Percentiles rank a stretch among this genome's conserved stretches.
These are phyloP conservation scores for Gastrolobium bilobum DNA, from an alignment of 306 rosid genomes.

Conservation along the genomic window DNA sequence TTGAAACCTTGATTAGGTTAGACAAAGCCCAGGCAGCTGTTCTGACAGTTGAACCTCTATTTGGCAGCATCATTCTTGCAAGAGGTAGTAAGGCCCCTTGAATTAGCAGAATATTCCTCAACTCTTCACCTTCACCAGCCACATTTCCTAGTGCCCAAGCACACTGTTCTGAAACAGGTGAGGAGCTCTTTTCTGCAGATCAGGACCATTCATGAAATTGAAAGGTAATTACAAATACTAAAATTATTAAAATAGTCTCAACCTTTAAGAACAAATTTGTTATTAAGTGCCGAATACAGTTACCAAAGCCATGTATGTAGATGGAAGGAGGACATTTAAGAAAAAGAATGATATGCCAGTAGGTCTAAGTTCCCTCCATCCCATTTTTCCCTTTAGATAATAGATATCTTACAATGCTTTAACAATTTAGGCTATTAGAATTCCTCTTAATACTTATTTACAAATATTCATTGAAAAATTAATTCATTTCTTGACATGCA, in stretches of 20 bases:
- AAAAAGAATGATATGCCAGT: slow-evolving; percentile 35
- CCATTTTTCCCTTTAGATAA: slow-evolving; percentile 37
- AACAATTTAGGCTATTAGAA: slow-evolving; percentile 22
- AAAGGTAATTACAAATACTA: slow-evolving; percentile 40
- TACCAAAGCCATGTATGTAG: neutral
- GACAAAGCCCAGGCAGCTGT: slow-evolving; percentile 99
- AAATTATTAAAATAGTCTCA: slow-evolving; percentile 41
- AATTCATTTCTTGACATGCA: slow-evolving; percentile 20
- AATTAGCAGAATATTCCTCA: slow-evolving; percentile 81
- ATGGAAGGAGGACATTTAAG: slow-evolving; percentile 21
- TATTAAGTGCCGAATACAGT: slow-evolving; percentile 33
- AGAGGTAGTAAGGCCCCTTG: slow-evolving; percentile 94
- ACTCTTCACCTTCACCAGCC: slow-evolving; percentile 96
- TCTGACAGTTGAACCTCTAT: slow-evolving; percentile 87
- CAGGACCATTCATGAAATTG: slow-evolving; percentile 41
- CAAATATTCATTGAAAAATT: slow-evolving; percentile 11
- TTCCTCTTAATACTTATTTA: slow-evolving; percentile 35
- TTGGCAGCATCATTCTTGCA: slow-evolving; percentile 92
- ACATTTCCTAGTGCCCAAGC: slow-evolving; percentile 98
- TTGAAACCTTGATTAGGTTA: slow-evolving; percentile 90
- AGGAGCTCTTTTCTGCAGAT: slow-evolving; percentile 83
- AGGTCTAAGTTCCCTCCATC: slow-evolving; percentile 31
- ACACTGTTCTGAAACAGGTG: slow-evolving; percentile 93
- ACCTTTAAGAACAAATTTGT: slow-evolving; percentile 35
- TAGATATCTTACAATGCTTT: slow-evolving; percentile 32